Conservation (phyloP, 2,329 filamentous ascomycete genomes). For the Ophiosphaerella narmari region DNA sequence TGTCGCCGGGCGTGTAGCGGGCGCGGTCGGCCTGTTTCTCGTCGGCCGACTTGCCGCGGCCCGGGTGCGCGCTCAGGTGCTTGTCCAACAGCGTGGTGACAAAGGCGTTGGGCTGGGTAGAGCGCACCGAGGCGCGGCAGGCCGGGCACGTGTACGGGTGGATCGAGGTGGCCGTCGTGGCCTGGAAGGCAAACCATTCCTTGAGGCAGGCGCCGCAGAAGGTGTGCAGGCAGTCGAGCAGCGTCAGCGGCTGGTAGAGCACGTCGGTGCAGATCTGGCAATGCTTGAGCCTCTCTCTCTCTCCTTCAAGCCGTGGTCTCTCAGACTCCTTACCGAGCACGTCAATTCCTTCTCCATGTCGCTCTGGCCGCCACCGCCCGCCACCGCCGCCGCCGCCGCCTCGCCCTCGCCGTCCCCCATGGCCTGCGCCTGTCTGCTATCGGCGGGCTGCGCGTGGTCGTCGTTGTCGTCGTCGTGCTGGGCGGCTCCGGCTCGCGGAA, state of each 20-base stretch:
- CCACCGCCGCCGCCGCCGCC: slow-evolving; percentile 39
- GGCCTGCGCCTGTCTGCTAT: too few species aligned
- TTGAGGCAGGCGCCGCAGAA: slow-evolving; percentile 95
- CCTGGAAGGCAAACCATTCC: slow-evolving; percentile 91
- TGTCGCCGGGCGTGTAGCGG: slow-evolving; percentile 81
- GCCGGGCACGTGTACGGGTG: slow-evolving; percentile 84
- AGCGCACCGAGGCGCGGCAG: slow-evolving; percentile 84
- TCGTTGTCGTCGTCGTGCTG: too few species aligned
- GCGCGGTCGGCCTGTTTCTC: slow-evolving; percentile 78
- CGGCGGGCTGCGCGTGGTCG: too few species aligned
- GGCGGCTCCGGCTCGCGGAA: too few species aligned
- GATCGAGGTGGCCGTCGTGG: slow-evolving; percentile 58
- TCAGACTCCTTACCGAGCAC: slow-evolving; percentile 77
- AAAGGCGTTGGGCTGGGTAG: slow-evolving; percentile 87
- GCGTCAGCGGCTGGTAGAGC: slow-evolving; percentile 85
- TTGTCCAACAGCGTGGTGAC: slow-evolving; percentile 90
- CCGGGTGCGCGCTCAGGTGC: slow-evolving; percentile 79
- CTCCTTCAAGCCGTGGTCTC: too few species aligned
- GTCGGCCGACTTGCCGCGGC: slow-evolving; percentile 67
- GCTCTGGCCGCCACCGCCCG: slow-evolving; percentile 47
- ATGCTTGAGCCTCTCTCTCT: slow-evolving; percentile 27
- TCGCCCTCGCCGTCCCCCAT: slow-evolving; percentile 7
- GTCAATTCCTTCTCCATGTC: slow-evolving; percentile 93
- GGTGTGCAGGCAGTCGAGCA: slow-evolving; percentile 92
- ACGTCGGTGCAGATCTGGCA: slow-evolving; percentile 92